Evolutionary conservation across 2,329 filamentous ascomycete genomes (phyloP).

Genomic region (Apiospora rasikravindrae): DNA sequence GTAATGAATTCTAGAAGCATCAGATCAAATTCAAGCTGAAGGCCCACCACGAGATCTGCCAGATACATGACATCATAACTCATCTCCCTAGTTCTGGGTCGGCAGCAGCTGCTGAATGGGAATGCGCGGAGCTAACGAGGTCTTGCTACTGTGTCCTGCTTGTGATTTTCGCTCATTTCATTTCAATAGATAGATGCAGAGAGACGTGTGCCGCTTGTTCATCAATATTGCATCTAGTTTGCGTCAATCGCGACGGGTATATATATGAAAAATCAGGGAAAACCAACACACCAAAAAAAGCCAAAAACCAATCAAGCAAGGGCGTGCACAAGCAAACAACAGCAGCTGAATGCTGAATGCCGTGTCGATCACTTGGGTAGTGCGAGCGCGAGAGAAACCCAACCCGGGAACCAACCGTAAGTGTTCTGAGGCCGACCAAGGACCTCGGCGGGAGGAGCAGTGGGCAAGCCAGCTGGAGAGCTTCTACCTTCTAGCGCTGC

Average conservation of each 20-base stretch:
- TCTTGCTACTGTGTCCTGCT: not conserved
- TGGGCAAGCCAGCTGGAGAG: too few species aligned
- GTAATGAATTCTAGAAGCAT: not conserved
- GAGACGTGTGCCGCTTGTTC: not conserved
- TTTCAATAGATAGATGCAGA: not conserved
- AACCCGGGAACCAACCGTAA: not conserved
- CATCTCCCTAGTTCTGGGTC: slow-evolving; percentile 10
- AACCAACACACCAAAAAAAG: not conserved
- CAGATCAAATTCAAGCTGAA: slow-evolving; percentile 15
- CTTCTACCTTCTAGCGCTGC: not conserved
- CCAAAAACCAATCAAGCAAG: not conserved
- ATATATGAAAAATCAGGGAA: not conserved
- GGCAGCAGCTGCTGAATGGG: not conserved
- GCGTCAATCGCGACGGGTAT: not conserved
- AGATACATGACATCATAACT: slow-evolving; percentile 15
- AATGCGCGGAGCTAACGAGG: not conserved
- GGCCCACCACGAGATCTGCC: slow-evolving; percentile 4
- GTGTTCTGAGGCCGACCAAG: not conserved
- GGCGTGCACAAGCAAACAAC: not conserved
- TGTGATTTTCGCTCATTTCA: not conserved
- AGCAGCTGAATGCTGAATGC: slow-evolving; percentile 12
- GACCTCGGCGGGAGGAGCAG: too few species aligned
- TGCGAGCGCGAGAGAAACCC: not conserved
- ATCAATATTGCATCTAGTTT: slow-evolving; percentile 5
- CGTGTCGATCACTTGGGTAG: slow-evolving; percentile 9